Evolutionary conservation across 2,329 filamentous ascomycete genomes (phyloP), one percentile per base, ranked within the genome.

Genomic region (Fusarium cicatricum): DNA sequence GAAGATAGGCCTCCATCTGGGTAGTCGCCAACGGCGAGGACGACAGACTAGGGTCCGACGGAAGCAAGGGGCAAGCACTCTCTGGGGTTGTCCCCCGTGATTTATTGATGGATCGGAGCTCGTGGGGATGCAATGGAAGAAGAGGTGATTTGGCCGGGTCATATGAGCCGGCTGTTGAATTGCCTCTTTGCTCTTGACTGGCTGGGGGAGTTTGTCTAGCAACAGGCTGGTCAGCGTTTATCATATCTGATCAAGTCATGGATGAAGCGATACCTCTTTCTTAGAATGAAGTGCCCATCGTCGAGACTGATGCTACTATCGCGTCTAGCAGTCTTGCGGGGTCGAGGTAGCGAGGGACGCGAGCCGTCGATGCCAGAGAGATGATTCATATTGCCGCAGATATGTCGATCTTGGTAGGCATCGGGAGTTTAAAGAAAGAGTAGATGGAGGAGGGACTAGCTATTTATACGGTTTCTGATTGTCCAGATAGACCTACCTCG

Each of bases 221-320:
- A 26, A 4, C n/a, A 33, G n/a, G 12, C 4, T 4, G 5, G 31
- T 66, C 40, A 62, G 61, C 29, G 17, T 26, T 5, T 23, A 32
- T 5, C 3, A 14, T 2, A 4, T 21, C 26, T 14, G 34, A 14
- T 36, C 23, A 36, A 2, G 2, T 16, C 4, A 4, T 11, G 5
- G 6, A 4, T 8, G 29, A 32, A 14, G 21, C 39, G 15, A 46
- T 52, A 66, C 62, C 42, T 17, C 17, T 52, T 26, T 23, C 41
- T 33, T 12, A 44, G 26, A 15, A 37, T 37, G 11, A 23, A 48
- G 15, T 40, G 26, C 9, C 28, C 26, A 6, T 53, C 59, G n/a
- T 68, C 64, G 5, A 68, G 66, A 36, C 55, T 64, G 36, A 68
- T 64, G 50, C 66, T 68, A 11, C 60, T 66, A 21, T 52, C 53